Conservation (phyloP, 176 grass and related monocot species). For the Oryza meyeriana region DNA sequence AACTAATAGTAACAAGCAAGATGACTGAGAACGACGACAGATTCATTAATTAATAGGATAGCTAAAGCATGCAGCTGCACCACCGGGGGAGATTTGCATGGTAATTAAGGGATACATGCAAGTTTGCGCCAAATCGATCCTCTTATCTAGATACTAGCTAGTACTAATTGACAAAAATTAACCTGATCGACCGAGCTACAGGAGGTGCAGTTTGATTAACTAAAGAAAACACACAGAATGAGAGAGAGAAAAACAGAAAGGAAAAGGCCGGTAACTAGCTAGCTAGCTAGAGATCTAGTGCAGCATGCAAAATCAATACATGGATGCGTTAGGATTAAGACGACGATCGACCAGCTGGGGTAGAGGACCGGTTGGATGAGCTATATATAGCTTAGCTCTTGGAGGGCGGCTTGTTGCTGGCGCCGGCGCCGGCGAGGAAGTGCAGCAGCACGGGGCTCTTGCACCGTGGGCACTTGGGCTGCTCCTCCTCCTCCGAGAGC, state of each 20-base stretch:
- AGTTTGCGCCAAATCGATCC: not conserved
- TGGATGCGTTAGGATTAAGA: not conserved
- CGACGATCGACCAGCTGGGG: not conserved
- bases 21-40: not conserved
- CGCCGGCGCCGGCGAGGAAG: conserved; percentile 17
- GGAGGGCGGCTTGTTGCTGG: not conserved
- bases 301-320: not conserved
- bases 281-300: not conserved
- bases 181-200: not conserved
- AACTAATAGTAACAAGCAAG: not conserved
- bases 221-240: not conserved
- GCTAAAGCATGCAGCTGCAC: not conserved
- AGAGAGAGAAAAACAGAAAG: not conserved
- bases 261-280: not conserved
- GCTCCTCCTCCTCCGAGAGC: conserved; percentile 56
- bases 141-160: not conserved
- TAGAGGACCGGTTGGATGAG: not conserved
- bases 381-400: conserved; percentile 9
- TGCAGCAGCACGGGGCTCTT: conserved; percentile 65
- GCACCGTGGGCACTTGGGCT: conserved; percentile 64
- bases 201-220: not conserved
- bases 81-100: not conserved
- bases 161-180: not conserved
- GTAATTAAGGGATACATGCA: not conserved
- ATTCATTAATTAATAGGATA: not conserved